These are phyloP conservation scores for Apophysomyces ossiformis DNA, from an alignment of 371 early-diverging fungal species.

Conservation along the genomic window DNA sequence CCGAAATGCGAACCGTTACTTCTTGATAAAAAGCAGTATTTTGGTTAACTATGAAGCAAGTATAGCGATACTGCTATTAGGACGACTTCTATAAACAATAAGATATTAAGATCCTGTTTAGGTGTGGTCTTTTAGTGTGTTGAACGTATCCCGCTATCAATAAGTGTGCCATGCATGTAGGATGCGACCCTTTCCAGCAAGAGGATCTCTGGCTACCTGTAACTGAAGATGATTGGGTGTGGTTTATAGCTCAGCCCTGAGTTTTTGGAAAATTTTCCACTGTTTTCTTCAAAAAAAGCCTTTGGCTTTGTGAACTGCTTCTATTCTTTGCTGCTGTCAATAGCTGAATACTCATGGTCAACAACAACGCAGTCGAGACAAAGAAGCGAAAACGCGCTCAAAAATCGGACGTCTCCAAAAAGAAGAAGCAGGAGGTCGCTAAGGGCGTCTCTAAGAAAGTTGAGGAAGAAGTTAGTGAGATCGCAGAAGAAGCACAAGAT, in stretches of 20 bases:
- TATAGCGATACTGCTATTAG: no score
- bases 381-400: slow-evolving; percentile 20
- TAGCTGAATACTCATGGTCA: slow-evolving; percentile 9
- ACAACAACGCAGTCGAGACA: slow-evolving; percentile 10
- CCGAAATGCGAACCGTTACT: no score
- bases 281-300: not conserved
- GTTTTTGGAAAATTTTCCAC: not conserved
- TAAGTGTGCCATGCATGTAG: no score
- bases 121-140: no score
- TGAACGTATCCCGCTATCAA: no score
- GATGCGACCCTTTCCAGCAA: no score
- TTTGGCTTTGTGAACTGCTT: not conserved
- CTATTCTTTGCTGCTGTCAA: not conserved
- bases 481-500: slow-evolving; percentile 32
- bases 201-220: not conserved
- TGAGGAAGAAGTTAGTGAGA: slow-evolving; percentile 9
- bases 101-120: no score
- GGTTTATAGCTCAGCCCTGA: not conserved
- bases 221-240: not conserved
- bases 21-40: no score
- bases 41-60: no score
- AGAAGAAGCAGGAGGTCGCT: slow-evolving; percentile 28
- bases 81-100: no score
- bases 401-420: slow-evolving; percentile 9
- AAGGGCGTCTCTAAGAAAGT: slow-evolving; percentile 11